Conservation (phyloP, 2,329 filamentous ascomycete genomes). For the Fusarium continuum region DNA sequence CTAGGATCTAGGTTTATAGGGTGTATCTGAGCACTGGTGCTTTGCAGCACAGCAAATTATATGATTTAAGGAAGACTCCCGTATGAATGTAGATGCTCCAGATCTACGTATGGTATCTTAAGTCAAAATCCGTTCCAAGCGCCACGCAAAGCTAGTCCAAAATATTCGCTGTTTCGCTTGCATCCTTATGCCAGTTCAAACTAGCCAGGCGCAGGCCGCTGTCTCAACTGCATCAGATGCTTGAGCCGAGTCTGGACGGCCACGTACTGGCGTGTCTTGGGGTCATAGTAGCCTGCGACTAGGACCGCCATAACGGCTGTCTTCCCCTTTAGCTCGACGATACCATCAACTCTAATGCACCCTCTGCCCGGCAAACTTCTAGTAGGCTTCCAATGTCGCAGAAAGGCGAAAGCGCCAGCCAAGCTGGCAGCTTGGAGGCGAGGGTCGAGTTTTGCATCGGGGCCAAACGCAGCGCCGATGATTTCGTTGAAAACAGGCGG, state of each 20-base stretch:
- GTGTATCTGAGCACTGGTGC: slow-evolving; percentile 6
- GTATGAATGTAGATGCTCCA: slow-evolving; percentile 32
- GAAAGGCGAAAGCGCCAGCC: slow-evolving; percentile 49
- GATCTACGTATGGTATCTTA: slow-evolving; percentile 44
- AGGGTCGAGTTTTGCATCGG: slow-evolving; percentile 49
- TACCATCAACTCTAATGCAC: slow-evolving; percentile 61
- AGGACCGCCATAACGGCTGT: slow-evolving; percentile 60
- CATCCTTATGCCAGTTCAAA: not conserved
- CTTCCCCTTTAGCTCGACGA: slow-evolving; percentile 62
- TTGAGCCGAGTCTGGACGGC: slow-evolving; percentile 54
- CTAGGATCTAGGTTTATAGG: slow-evolving; percentile 7
- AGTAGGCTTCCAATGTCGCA: slow-evolving; percentile 58
- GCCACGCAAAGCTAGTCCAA: slow-evolving; percentile 40
- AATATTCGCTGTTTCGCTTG: slow-evolving; percentile 4
- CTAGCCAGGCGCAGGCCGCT: slow-evolving; percentile 47
- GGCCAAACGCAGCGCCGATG: slow-evolving; percentile 40
- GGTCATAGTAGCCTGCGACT: slow-evolving; percentile 64
- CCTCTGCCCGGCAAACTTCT: slow-evolving; percentile 58
- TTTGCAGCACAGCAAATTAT: not conserved
- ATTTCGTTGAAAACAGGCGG: slow-evolving; percentile 41
- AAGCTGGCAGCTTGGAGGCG: slow-evolving; percentile 47
- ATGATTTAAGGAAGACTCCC: not conserved
- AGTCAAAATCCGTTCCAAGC: slow-evolving; percentile 39
- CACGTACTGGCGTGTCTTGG: slow-evolving; percentile 59
- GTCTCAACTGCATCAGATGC: slow-evolving; percentile 55